phyloP scores from a whole-genome alignment of 176 grass and related monocot species.

The Phyllostachys edulis region DNA sequence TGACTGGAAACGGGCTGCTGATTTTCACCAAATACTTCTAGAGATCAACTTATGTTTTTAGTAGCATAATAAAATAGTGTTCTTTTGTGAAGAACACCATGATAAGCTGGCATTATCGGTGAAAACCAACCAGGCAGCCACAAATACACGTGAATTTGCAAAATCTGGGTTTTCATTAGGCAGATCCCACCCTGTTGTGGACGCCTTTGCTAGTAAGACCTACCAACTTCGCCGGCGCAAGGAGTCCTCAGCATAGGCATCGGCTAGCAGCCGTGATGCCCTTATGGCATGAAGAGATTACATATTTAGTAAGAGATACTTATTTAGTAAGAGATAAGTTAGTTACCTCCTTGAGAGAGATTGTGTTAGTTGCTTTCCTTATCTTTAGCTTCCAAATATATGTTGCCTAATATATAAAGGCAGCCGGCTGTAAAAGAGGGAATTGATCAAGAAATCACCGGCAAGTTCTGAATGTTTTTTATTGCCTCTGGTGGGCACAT shows the following conservation, averaged over 20 bases:
- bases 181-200: not conserved
- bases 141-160: conserved; percentile 21
- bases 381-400: no score
- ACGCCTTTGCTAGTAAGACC: no score
- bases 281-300: no score
- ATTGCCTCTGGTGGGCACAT: not conserved
- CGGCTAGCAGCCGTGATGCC: no score
- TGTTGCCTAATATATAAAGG: no score
- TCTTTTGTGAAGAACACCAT: not conserved
- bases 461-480: not conserved
- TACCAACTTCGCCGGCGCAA: no score
- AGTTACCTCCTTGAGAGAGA: no score
- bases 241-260: no score
- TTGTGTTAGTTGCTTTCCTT: no score
- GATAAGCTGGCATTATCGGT: not conserved
- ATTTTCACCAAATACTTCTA: not conserved
- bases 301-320: no score
- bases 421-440: no score
- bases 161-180: not conserved
- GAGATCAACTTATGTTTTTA: not conserved
- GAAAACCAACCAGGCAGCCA: not conserved
- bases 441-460: not conserved
- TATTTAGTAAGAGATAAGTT: no score
- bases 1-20: not conserved
- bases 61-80: not conserved